Evolutionary conservation across 148 eudicot genomes (phyloP).

Genomic region (Rhododendron simsii): DNA sequence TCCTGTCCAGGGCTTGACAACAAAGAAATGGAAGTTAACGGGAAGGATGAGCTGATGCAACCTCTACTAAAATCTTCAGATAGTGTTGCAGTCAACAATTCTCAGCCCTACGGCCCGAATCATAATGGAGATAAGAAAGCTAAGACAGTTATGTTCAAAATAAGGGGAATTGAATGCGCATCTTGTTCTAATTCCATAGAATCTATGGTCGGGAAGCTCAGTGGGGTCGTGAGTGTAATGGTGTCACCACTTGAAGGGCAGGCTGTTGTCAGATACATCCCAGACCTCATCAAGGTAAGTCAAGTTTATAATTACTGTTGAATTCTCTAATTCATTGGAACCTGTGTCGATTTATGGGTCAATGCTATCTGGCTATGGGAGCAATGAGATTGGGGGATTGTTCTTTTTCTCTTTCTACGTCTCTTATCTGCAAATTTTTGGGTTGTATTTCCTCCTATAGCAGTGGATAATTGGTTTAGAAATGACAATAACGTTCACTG

Average conservation of each 20-base stretch:
- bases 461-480: background rate
- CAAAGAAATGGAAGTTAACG: constrained; percentile 55
- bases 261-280: constrained; percentile 62
- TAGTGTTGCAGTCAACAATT: constrained; percentile 29
- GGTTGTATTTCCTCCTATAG: background rate
- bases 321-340: background rate
- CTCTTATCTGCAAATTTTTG: background rate
- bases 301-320: background rate
- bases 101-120: constrained; percentile 17
- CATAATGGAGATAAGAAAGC: constrained; percentile 25
- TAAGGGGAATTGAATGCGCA: constrained; percentile 66
- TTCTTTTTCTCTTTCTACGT: background rate
- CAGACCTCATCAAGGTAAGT: constrained; percentile 57
- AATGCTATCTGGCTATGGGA: background rate
- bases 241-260: constrained; percentile 77
- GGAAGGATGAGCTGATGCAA: constrained; percentile 41
- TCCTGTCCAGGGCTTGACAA: constrained; percentile 17
- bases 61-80: constrained; percentile 55
- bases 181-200: constrained; percentile 77
- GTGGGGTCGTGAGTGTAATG: constrained; percentile 51
- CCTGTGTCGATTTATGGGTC: background rate
- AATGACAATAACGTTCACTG: background rate
- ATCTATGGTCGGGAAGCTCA: constrained; percentile 47
- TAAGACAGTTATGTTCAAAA: constrained; percentile 44
- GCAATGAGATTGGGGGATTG: background rate